Evolutionary conservation across 2,329 filamentous ascomycete species (phyloP).

Genomic region (Alternaria sp.): DNA sequence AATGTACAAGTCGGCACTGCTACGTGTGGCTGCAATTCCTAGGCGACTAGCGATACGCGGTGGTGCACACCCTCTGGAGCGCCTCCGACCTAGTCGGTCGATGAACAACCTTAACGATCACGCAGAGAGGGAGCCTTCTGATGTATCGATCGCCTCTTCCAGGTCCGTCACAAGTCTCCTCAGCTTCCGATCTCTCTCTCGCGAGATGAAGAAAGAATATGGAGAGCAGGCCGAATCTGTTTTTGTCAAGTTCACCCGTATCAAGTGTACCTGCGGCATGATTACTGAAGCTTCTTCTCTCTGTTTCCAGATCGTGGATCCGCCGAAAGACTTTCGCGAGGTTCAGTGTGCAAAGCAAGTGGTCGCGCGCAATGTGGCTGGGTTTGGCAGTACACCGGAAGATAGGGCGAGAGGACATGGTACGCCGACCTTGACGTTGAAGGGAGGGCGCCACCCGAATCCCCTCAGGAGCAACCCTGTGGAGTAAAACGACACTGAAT

Average conservation of each 20-base stretch:
- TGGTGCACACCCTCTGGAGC: slow-evolving; percentile 11
- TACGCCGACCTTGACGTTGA: slow-evolving; percentile 22
- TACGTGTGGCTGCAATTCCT: slow-evolving; percentile 20
- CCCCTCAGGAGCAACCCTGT: slow-evolving; percentile 31
- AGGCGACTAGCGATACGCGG: slow-evolving; percentile 20
- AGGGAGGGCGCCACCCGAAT: slow-evolving; percentile 26
- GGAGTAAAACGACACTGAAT: background rate
- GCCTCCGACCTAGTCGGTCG: slow-evolving; percentile 24
- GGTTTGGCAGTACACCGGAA: slow-evolving; percentile 19
- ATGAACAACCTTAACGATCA: slow-evolving; percentile 18
- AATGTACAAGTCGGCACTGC: slow-evolving; percentile 15
- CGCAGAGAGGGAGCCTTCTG: background rate
- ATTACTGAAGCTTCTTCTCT: slow-evolving; percentile 23
- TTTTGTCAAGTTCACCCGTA: slow-evolving; percentile 31
- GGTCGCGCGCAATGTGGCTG: background rate
- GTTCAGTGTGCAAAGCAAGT: background rate
- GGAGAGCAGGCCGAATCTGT: slow-evolving; percentile 28
- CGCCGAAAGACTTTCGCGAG: slow-evolving; percentile 3
- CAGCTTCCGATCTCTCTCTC: slow-evolving; percentile 18
- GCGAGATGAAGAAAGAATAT: slow-evolving; percentile 22
- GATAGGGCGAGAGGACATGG: slow-evolving; percentile 32
- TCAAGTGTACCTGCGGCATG: slow-evolving; percentile 32
- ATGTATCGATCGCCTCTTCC: slow-evolving; percentile 1
- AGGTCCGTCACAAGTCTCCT: slow-evolving; percentile 23
- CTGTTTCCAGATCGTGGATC: slow-evolving; percentile 35